Conservation (phyloP, 225 moss, liverwort and hornwort species). For the Sphagnum contortum region DNA sequence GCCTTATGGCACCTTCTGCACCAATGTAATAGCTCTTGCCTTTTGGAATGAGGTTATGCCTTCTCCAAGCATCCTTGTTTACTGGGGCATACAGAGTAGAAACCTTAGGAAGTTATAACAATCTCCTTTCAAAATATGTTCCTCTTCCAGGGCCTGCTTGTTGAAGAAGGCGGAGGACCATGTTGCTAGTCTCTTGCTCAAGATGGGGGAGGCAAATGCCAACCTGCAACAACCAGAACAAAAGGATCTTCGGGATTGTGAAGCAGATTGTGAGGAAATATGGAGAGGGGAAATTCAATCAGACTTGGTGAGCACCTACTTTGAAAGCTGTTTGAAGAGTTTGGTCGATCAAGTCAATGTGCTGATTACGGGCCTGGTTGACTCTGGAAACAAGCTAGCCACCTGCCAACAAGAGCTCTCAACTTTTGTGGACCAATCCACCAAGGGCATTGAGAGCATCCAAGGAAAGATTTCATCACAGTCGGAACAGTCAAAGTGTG, state of each 20-base stretch:
- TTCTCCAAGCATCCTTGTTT: no score
- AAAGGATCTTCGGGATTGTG: conserved; percentile 16
- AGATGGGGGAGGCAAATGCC: not conserved
- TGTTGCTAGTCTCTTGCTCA: conserved; percentile 5
- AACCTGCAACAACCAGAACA: conserved; percentile 12
- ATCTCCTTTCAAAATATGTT: not conserved
- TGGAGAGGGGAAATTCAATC: conserved; percentile 23
- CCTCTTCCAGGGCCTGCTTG: conserved; percentile 8
- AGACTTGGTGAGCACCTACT: conserved; percentile 17
- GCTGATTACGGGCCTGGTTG: conserved; percentile 2
- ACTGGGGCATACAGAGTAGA: no score
- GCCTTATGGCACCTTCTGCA: no score
- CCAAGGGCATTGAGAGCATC: conserved; percentile 18
- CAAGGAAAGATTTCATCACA: conserved; percentile 12
- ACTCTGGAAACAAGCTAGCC: conserved; percentile 9
- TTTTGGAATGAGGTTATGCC: no score
- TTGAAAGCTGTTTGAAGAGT: conserved; percentile 19
- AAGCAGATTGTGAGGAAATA: conserved; percentile 14
- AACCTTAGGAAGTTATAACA: no score
- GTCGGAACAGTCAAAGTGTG: conserved; percentile 11
- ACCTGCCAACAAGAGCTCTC: conserved; percentile 15
- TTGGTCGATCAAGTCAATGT: conserved; percentile 12
- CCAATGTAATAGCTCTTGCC: no score
- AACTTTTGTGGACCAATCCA: conserved; percentile 16
- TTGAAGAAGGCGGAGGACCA: conserved; percentile 13